These are phyloP conservation scores for Mallotus japonicus DNA, from an alignment of 441 rosid genomes.

Conservation along the genomic window DNA sequence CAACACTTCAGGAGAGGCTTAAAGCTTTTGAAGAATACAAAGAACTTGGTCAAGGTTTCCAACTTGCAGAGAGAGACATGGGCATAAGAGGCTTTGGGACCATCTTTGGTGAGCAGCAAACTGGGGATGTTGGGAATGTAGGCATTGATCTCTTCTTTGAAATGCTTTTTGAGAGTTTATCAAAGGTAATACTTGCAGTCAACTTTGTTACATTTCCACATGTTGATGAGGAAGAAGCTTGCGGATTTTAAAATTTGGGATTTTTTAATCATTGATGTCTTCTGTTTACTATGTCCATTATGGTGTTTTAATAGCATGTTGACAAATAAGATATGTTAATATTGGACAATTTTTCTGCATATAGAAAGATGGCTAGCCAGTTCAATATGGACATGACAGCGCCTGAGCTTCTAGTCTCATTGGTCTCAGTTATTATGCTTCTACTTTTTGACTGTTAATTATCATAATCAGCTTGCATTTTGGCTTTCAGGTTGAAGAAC, in stretches of 20 bases:
- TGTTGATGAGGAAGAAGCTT: slow-evolving; percentile 16
- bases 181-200: slow-evolving; percentile 54
- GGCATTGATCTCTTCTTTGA: slow-evolving; percentile 98
- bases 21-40: slow-evolving; percentile 86
- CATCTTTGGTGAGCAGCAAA: slow-evolving; percentile 97
- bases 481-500: slow-evolving; percentile 76
- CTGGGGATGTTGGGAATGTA: slow-evolving; percentile 96
- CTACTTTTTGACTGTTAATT: slow-evolving; percentile 26
- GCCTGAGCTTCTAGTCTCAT: slow-evolving; percentile 8
- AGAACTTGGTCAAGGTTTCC: slow-evolving; percentile 99
- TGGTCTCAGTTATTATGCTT: slow-evolving; percentile 14
- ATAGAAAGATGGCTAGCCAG: neutral
- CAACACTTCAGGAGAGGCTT: slow-evolving; percentile 78
- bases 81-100: slow-evolving; percentile 97
- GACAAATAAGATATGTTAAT: neutral
- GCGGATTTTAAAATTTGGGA: slow-evolving; percentile 2
- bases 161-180: slow-evolving; percentile 96
- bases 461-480: slow-evolving; percentile 25
- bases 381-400: neutral
- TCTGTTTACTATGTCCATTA: neutral
- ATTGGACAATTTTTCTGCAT: neutral
- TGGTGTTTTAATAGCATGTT: neutral
- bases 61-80: slow-evolving; percentile 97
- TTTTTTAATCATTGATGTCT: slow-evolving; percentile 4
- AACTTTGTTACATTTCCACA: slow-evolving; percentile 12